Base-by-base conservation (phyloP, 148 eudicot species). In the Selenicereus undatus region DNA sequence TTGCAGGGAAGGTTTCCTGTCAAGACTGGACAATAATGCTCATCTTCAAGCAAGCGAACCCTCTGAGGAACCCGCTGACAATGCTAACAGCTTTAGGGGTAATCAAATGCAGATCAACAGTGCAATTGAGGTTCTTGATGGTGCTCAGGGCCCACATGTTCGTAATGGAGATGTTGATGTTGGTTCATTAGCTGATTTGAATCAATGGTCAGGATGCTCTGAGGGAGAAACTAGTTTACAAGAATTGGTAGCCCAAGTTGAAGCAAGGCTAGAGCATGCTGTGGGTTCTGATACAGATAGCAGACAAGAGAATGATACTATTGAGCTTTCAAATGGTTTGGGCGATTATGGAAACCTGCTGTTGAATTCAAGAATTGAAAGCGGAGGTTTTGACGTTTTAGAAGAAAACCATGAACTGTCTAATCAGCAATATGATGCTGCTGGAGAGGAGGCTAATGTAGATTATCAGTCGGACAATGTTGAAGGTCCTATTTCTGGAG, bases 1-100 rank as follows among this genome's bases (percentile, higher is more conserved):
- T 56, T 85, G 78, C 97, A 96, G 99, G 89, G 94, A 89, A 88
- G 99, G 93, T 56, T 93, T 96, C 82, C 89, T 91, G 24, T 90
- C 97, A 76, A 90, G 89, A 76, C 81, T 89, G 85, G 93, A 89
- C 77, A 88, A 75, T 60, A 80, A 78, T 81, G 81, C 68, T 80
- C 85, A 81, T 48, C 81, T 83, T 85, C 86, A 88, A 78, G 80
- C 81, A 51, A 81, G 74, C 81, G 83, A 78, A 14, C 76, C 79
- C 80, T 79, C 88, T 75, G 90, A 84, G 76, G 71, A 83, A 52
- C 87, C 90, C 74, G 85, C 87, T 66, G 78, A 80, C 58, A 83
- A 78, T 75, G 26, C 83, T 32, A 64, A 74, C 74, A 50, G 74
- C 51, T 81, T 54, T 30, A 82, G 82, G 76, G 86, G 79, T 62